These are phyloP conservation scores for Penicillium waksmanii DNA, from an alignment of 495 filamentous ascomycete species.

Conservation along the genomic window DNA sequence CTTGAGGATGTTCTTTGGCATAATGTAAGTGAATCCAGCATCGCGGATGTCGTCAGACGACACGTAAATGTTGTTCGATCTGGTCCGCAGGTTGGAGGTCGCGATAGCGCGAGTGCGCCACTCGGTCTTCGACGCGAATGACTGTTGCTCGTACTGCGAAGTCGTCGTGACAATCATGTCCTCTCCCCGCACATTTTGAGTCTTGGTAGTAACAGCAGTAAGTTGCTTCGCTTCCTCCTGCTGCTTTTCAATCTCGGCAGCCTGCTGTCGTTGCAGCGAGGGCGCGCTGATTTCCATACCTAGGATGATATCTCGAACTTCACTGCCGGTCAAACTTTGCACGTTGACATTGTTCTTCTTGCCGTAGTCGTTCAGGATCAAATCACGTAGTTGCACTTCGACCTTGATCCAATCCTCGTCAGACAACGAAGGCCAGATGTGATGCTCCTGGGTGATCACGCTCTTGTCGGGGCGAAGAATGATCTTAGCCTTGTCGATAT, in stretches of 20 bases:
- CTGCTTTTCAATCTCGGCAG: slow-evolving; percentile 98
- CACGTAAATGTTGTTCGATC: slow-evolving; percentile 98
- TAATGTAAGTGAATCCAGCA: slow-evolving; percentile 88
- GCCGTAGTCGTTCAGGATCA: slow-evolving; percentile 97
- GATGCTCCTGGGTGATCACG: slow-evolving; percentile 97
- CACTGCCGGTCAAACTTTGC: slow-evolving; percentile 90
- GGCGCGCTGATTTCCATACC: slow-evolving; percentile 99
- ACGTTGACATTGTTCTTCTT: slow-evolving; percentile 99
- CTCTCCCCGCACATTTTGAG: slow-evolving; percentile 95
- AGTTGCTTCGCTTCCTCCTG: slow-evolving; percentile 95
- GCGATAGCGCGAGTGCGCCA: slow-evolving; percentile 98
- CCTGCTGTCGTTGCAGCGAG: slow-evolving; percentile 97
- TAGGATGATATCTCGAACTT: slow-evolving; percentile 98
- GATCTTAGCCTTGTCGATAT: slow-evolving; percentile 97
- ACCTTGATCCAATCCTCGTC: slow-evolving; percentile 99
- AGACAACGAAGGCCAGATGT: slow-evolving; percentile 94
- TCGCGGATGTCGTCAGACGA: slow-evolving; percentile 88
- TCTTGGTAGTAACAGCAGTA: slow-evolving; percentile 97
- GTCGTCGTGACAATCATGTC: slow-evolving; percentile 98
- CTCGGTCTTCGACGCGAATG: slow-evolving; percentile 97
- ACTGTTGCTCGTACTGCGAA: slow-evolving; percentile 94
- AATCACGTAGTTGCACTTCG: slow-evolving; percentile 90
- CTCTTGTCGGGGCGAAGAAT: slow-evolving; percentile 97
- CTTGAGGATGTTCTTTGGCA: slow-evolving; percentile 99
- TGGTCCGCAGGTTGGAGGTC: slow-evolving; percentile 91